Evolutionary conservation across 768 basidiomycete species (phyloP).

Genomic region (Leccinellum albellum): DNA sequence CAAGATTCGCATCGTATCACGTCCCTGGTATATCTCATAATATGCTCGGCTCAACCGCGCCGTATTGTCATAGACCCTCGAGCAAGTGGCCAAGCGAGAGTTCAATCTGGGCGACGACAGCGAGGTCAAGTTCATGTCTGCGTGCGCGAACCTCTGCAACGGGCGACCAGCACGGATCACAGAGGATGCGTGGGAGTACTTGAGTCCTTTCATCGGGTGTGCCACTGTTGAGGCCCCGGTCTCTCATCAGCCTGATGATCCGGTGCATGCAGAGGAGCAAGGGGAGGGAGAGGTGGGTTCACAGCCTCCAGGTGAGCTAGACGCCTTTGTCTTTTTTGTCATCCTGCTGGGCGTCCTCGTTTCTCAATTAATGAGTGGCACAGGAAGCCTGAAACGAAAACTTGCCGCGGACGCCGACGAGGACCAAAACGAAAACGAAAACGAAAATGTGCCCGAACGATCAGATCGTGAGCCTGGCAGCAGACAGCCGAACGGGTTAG

Average conservation of each 20-base stretch:
- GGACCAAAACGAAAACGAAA: background rate
- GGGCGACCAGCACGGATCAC: constrained; percentile 24
- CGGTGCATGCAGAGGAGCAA: background rate
- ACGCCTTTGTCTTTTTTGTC: background rate
- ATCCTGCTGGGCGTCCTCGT: no score
- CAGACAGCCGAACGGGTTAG: background rate
- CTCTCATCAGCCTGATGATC: background rate
- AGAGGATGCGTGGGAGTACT: constrained; percentile 12
- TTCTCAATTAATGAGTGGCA: background rate
- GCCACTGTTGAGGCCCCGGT: constrained; percentile 9
- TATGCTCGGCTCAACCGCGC: background rate
- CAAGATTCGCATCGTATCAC: background rate
- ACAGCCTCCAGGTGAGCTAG: constrained; percentile 1
- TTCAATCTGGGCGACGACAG: constrained; percentile 18
- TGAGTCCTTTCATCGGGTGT: constrained; percentile 24
- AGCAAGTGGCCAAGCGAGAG: constrained; percentile 15
- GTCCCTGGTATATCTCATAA: background rate
- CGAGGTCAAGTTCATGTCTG: constrained; percentile 12
- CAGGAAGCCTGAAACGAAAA: background rate
- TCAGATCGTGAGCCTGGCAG: background rate
- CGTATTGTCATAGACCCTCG: constrained; percentile 13
- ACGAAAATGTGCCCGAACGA: background rate
- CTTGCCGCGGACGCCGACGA: background rate
- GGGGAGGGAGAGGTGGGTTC: background rate
- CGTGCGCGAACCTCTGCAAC: constrained; percentile 21